Evolutionary conservation across 1,284 basidiomycete species (phyloP).

Genomic region (Cystobasidium sp.): DNA sequence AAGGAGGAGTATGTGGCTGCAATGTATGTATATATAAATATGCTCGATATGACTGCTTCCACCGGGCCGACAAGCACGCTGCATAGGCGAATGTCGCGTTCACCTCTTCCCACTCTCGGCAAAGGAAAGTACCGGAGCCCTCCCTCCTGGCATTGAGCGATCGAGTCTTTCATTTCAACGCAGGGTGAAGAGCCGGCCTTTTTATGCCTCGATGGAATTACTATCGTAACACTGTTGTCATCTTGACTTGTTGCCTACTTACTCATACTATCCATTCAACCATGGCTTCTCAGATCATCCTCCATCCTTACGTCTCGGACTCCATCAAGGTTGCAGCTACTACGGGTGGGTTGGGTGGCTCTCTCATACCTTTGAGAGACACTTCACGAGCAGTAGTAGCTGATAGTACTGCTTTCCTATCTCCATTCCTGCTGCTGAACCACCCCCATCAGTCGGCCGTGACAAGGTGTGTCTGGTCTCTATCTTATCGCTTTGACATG

Average conservation of each 20-base stretch:
- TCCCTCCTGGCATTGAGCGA: neutral
- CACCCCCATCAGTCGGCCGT: slow-evolving; percentile 64
- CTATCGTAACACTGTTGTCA: no score
- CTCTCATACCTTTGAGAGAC: neutral
- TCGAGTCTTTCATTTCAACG: neutral
- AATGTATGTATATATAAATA: no score
- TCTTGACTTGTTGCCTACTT: neutral
- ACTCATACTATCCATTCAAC: neutral
- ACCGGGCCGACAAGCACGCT: no score
- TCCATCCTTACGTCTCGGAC: slow-evolving; percentile 79
- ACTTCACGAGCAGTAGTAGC: no score
- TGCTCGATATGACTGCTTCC: no score
- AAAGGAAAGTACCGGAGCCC: slow-evolving; percentile 8
- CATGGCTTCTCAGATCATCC: slow-evolving; percentile 68
- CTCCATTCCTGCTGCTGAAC: neutral
- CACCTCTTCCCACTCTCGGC: neutral
- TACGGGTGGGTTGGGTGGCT: slow-evolving; percentile 59
- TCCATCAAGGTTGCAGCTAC: slow-evolving; percentile 76
- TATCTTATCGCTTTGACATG: neutral
- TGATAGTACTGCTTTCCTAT: no score
- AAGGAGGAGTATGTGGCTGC: no score
- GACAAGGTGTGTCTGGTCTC: slow-evolving; percentile 70
- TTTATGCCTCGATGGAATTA: neutral
- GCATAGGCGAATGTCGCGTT: no score
- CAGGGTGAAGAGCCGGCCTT: neutral